Evolutionary conservation across 352 stramenopile genomes (phyloP).

Genomic region (Pythium folliculosum): DNA sequence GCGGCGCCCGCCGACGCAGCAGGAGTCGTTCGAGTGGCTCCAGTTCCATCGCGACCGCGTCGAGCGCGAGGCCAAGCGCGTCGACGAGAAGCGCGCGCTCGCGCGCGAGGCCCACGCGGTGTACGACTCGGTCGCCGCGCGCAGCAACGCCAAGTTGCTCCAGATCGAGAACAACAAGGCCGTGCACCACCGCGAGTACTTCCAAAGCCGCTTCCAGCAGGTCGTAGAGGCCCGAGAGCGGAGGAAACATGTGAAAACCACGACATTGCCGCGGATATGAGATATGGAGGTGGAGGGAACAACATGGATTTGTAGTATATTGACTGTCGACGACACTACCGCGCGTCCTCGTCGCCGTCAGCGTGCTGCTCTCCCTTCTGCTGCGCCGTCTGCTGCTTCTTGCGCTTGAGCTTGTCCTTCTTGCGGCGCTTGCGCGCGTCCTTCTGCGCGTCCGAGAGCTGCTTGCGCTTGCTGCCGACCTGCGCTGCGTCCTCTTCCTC

Average conservation of each 20-base stretch:
- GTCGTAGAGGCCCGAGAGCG: not conserved
- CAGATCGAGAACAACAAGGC: constrained; percentile 60
- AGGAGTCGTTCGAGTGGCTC: constrained; percentile 46
- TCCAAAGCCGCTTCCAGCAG: constrained; percentile 37
- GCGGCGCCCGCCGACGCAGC: constrained; percentile 28
- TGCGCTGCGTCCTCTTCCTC: not conserved
- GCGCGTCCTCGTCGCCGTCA: not conserved
- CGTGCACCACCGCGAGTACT: constrained; percentile 44
- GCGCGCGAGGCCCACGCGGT: constrained; percentile 38
- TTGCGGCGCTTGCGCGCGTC: constrained; percentile 62
- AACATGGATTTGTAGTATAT: not conserved
- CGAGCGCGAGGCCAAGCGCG: not conserved
- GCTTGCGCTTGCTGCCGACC: constrained; percentile 60
- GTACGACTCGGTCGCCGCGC: constrained; percentile 47
- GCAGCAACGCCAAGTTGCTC: constrained; percentile 53
- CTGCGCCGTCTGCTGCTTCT: constrained; percentile 37
- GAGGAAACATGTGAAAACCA: constrained; percentile 26
- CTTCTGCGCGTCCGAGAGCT: constrained; percentile 60
- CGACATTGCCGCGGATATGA: constrained; percentile 10
- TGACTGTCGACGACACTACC: not conserved
- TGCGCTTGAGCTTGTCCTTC: constrained; percentile 73
- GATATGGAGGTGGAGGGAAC: not conserved
- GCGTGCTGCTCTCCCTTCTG: constrained; percentile 18
- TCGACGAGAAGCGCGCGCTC: constrained; percentile 32
- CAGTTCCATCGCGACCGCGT: constrained; percentile 30